Base-by-base conservation (phyloP, 352 stramenopile genomes). In the Globisporangium perplexum region DNA sequence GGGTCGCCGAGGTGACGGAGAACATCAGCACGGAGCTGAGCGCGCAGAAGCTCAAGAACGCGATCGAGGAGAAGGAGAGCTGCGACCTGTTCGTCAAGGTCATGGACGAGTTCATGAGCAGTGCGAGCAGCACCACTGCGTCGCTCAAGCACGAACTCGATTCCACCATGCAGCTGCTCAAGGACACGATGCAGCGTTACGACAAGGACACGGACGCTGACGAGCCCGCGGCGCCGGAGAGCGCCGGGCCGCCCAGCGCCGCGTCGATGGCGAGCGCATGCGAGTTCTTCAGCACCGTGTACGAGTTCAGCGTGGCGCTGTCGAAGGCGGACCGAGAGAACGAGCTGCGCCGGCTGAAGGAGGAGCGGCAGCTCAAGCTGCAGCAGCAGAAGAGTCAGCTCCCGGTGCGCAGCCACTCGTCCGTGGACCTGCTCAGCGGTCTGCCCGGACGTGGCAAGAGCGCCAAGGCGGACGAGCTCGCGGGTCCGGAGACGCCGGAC, bases 281-380 rank as follows among this genome's bases (percentile, higher is more conserved):
- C 0, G 76, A 84, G 51, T 89, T 91, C 57, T 88, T 91, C 55
- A 74, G 52, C 35, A 79, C 64, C 1, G 77, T 91, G 45, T 87
- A 91, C 55, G 80, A 91, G 39, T 91, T 91, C 45, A 88, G 72
- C n/a, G 72, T 86, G n/a, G 74, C 76, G 14, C 59, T 91, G 2
- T 83, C 56, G 44, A 91, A 89, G 64, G 77, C 76, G 0, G 80
- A 89, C 33, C 80, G 80, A 3, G 80, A 89, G 55, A 91, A 91
- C 33, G 80, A 91, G 45, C 33, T 87, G 41, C 84, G 84, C 57
- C 65, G 80, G 1, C 65, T 91, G 36, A 74, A 77, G 7, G 77
- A 88, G 26, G 80, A 91, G 57, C 74, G 79, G 1, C 67, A 67
- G 23, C 53, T 68, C 7, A 84, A 80, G 41, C 69, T 84, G 18